These are phyloP conservation scores for Penicillium egyptiacum DNA, from an alignment of 495 filamentous ascomycete species.

Conservation along the genomic window DNA sequence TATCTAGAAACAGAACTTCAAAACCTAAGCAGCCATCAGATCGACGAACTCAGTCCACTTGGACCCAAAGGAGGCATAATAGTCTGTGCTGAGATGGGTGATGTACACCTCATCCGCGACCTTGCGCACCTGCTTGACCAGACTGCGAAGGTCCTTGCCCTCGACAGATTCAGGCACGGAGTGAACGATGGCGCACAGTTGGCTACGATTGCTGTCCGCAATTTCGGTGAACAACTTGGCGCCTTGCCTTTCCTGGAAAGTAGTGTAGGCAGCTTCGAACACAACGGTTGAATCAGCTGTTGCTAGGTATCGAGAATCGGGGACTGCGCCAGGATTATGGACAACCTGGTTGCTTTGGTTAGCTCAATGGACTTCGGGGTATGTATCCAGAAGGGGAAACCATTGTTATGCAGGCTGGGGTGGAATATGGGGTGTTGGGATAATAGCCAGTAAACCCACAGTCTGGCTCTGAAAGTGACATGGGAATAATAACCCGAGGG, in stretches of 20 bases:
- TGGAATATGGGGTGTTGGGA: background rate
- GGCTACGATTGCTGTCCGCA: constrained; percentile 33
- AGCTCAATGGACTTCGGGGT: constrained; percentile 20
- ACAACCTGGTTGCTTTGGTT: constrained; percentile 38
- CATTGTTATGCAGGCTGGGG: constrained; percentile 3
- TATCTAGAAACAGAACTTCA: background rate
- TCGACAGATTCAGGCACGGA: constrained; percentile 39
- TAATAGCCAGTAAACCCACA: constrained; percentile 9
- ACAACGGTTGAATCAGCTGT: constrained; percentile 48
- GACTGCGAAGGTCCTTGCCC: constrained; percentile 29
- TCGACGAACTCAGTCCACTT: constrained; percentile 46
- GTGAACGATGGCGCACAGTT: constrained; percentile 45
- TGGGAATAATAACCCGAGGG: background rate
- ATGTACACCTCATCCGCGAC: constrained; percentile 46
- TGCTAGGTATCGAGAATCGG: constrained; percentile 45
- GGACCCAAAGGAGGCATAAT: constrained; percentile 47
- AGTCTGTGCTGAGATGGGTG: constrained; percentile 43
- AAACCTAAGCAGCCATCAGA: constrained; percentile 34
- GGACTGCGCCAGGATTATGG: constrained; percentile 49
- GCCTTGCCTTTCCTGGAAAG: constrained; percentile 38
- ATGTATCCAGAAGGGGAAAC: constrained; percentile 19
- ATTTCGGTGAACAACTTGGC: constrained; percentile 37
- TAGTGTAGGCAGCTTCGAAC: constrained; percentile 47
- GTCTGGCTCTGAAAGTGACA: background rate
- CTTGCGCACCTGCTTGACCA: constrained; percentile 39